Conservation (phyloP, 352 stramenopile species). For the Peronosclerospora sorghi region DNA sequence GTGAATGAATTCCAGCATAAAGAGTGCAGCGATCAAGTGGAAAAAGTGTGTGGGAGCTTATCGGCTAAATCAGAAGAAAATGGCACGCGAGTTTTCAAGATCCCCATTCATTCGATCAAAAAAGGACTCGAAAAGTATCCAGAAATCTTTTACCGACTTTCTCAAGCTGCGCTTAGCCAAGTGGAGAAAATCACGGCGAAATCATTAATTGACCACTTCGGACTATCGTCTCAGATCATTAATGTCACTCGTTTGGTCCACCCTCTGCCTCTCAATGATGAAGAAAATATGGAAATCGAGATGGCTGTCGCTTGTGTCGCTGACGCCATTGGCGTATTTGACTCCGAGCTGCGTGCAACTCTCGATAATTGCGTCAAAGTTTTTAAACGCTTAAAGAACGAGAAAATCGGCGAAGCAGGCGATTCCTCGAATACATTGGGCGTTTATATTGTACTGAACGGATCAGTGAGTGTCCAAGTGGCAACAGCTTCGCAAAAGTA, state of each 20-base stretch:
- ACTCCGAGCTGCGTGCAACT: conserved; percentile 22
- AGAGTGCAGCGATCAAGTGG: conserved; percentile 12
- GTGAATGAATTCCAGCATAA: conserved; percentile 28
- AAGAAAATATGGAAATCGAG: conserved; percentile 2
- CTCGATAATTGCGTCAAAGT: conserved; percentile 25
- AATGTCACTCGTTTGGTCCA: conserved; percentile 22
- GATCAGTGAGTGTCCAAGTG: conserved; percentile 45
- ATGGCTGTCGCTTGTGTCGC: conserved; percentile 27
- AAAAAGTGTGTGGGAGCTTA: conserved; percentile 47
- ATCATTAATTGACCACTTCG: conserved; percentile 77
- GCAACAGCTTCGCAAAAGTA: conserved; percentile 25
- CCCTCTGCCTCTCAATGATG: conserved; percentile 9
- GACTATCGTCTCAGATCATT: conserved; percentile 36
- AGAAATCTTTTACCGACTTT: conserved; percentile 61
- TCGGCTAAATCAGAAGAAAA: conserved; percentile 40
- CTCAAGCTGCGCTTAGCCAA: conserved; percentile 66
- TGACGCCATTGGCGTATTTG: conserved; percentile 36
- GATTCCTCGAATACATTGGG: conserved; percentile 14
- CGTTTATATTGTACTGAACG: conserved; percentile 54
- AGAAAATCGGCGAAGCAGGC: conserved; percentile 18
- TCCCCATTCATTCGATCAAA: conserved; percentile 36
- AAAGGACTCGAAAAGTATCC: conserved; percentile 45
- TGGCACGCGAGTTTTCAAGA: conserved; percentile 51
- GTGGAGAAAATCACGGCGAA: conserved; percentile 75
- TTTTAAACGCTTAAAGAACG: conserved; percentile 16